Percentiles rank a stretch among this genome's conserved stretches.
phyloP scores from a whole-genome alignment of 169 alveolate species.

The Plasmodium vivax region DNA sequence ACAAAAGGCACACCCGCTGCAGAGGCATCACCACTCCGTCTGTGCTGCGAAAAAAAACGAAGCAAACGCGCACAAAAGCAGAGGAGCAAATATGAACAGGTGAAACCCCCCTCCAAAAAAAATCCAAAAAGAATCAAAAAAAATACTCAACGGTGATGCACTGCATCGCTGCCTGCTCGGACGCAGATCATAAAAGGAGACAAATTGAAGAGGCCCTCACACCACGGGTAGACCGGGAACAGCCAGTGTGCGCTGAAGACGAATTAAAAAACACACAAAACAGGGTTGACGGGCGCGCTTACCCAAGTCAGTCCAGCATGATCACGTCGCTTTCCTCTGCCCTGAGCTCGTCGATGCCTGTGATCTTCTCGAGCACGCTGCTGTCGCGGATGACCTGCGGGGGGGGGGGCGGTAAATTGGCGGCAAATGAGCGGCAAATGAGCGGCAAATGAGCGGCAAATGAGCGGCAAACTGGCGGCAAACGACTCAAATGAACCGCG shows the following conservation, averaged over 20 bases:
- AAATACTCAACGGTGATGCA: neutral
- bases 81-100: neutral
- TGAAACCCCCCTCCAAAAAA: neutral
- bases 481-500: too few species aligned
- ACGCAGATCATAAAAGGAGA: neutral
- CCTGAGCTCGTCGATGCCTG: conserved; percentile 6
- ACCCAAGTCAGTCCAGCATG: conserved; percentile 9
- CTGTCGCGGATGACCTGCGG: conserved; percentile 61
- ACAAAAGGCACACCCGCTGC: too few species aligned
- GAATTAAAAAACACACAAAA: neutral
- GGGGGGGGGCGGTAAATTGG: neutral
- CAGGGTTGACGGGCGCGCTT: neutral
- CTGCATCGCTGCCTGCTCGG: neutral
- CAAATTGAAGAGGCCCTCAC: neutral
- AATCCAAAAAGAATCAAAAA: too few species aligned
- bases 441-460: neutral
- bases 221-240: neutral
- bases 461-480: too few species aligned
- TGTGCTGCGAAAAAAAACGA: neutral
- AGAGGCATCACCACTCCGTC: neutral
- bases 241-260: neutral
- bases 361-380: conserved; percentile 28
- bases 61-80: neutral
- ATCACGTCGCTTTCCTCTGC: conserved; percentile 43
- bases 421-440: neutral